Evolutionary conservation across 2,329 filamentous ascomycete genomes (phyloP).

Genomic region (Colletotrichum kahawae): DNA sequence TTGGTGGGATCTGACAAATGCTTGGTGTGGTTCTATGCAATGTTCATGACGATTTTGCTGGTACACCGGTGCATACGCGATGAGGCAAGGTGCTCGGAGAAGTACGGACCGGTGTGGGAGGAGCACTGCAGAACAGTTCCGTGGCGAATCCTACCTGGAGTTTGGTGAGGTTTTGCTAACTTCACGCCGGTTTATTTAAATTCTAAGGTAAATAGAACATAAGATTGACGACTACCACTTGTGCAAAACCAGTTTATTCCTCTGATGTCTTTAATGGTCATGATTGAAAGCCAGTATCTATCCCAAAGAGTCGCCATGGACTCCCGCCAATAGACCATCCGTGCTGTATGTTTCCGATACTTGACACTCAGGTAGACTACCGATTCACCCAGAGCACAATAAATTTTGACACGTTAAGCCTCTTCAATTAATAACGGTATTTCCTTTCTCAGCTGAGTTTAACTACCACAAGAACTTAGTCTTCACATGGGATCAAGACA

Average conservation of each 20-base stretch:
- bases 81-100: conserved; percentile 46
- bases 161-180: conserved; percentile 25
- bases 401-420: neutral
- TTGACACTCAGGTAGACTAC: neutral
- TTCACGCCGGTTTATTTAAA: neutral
- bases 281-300: neutral
- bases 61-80: conserved; percentile 50
- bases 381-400: neutral
- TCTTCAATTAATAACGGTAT: neutral
- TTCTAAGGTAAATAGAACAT: neutral
- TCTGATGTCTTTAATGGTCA: neutral
- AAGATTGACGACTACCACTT: neutral
- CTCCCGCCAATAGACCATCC: neutral
- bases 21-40: conserved; percentile 49
- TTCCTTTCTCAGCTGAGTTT: neutral
- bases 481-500: neutral
- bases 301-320: neutral
- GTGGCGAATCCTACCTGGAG: conserved; percentile 43
- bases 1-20: conserved; percentile 39
- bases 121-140: conserved; percentile 45
- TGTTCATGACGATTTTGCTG: conserved; percentile 48
- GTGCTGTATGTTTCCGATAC: neutral
- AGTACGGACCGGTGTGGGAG: conserved; percentile 50
- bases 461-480: neutral
- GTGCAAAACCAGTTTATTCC: neutral